phyloP scores from a whole-genome alignment of 2,329 filamentous ascomycete genomes.

The Cladosporium oxysporum region DNA sequence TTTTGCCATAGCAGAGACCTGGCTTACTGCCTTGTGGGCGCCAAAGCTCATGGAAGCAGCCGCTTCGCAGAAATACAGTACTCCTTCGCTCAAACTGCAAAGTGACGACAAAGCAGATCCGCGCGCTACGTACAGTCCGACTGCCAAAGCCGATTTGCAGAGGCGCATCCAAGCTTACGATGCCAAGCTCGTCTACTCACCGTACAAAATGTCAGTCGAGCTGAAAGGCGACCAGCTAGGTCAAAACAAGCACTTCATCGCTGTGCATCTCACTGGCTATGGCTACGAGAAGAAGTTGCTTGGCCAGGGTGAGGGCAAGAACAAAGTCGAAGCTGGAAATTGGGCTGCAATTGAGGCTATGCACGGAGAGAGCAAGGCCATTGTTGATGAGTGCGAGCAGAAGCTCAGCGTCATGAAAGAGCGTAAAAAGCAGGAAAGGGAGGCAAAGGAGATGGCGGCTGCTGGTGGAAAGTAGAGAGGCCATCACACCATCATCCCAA shows the following conservation, averaged over 20 bases:
- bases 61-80: constrained; percentile 20
- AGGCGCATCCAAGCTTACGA: constrained; percentile 37
- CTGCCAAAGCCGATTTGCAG: constrained; percentile 43
- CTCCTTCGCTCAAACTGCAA: constrained; percentile 23
- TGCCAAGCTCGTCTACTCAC: constrained; percentile 46
- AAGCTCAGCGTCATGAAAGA: constrained; percentile 21
- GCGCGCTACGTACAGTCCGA: constrained; percentile 37
- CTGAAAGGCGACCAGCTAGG: constrained; percentile 58
- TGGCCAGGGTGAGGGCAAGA: constrained; percentile 63
- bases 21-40: constrained; percentile 76
- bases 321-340: constrained; percentile 69
- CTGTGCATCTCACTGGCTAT: constrained; percentile 67
- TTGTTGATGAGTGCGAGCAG: constrained; percentile 34
- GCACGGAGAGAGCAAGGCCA: constrained; percentile 42
- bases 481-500: background rate
- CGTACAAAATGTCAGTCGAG: constrained; percentile 56
- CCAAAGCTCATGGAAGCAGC: constrained; percentile 56
- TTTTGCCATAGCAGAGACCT: constrained; percentile 61
- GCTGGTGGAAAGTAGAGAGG: background rate
- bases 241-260: constrained; percentile 57
- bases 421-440: constrained; percentile 24
- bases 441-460: constrained; percentile 21
- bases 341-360: constrained; percentile 67
- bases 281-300: constrained; percentile 64
- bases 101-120: constrained; percentile 35